Base-by-base conservation (phyloP, 306 rosid species). In the Vigna trinervia region DNA sequence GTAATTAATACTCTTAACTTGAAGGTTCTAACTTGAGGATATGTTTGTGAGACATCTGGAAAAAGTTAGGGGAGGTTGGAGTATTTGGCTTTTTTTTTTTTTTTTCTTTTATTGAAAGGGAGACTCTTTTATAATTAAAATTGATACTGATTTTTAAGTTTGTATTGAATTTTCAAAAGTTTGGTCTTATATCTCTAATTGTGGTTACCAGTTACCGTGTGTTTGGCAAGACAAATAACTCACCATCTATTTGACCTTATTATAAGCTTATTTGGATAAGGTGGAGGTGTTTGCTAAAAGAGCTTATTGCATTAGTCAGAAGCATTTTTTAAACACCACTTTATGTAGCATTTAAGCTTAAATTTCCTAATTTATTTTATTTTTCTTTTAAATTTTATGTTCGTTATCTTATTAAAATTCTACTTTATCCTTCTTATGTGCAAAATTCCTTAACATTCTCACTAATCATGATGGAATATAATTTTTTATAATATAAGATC, bases 131-230 rank as follows among this genome's bases (percentile, higher is more conserved):
- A 58, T 28, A 12, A 30, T 26, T 59, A 59, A 59, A 83, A 26
- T 69, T 61, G 36, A 52, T 83, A 11, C 26, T 11, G 11, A 14
- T 23, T 56, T 52, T 65, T 36, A 20, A 12, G 60, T 23, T 57
- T 65, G 54, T 64, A 66, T 77, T n/a, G 66, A 32, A 57, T 57
- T 58, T 60, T 63, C 34, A 53, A 39, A 8, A 41, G 48, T 68
- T 63, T 64, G 17, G 28, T 43, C 12, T 12, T 34, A 2, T 26
- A 32, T 8, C 63, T 23, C 15, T 43, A 41, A 30, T 43, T 73
- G 23, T 39, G 64, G 48, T 74, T 57, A 45, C 39, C 39, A 59
- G 17, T 69, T 57, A 45, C 38, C 38, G 41, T 26, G 63, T 57
- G 41, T 59, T 58, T 28, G 64, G 14, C 10, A 26, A 58, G 39